Percentiles rank a stretch among this genome's conserved stretches.
Evolutionary conservation across 305 asterid genomes (phyloP).

Genomic region (Solanum hybrid): DNA sequence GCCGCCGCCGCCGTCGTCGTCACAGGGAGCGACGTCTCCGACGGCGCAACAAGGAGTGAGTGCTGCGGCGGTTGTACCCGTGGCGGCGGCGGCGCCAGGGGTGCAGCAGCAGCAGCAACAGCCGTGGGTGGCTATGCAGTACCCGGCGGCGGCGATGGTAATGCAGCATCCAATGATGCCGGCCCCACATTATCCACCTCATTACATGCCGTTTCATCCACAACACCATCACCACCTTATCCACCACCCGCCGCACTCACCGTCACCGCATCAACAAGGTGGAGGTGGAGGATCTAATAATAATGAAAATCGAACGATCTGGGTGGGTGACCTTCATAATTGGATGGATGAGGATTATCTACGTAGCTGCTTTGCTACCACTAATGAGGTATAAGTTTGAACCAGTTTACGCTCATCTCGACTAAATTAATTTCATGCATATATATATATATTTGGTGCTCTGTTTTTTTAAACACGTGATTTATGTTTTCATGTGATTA

Average conservation of each 20-base stretch:
- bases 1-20: neutral
- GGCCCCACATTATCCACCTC: conserved; percentile 52
- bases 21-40: neutral
- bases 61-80: conserved; percentile 12
- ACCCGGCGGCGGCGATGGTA: conserved; percentile 73
- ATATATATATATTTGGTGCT: neutral
- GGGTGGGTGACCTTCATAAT: conserved; percentile 86
- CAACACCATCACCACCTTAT: conserved; percentile 23
- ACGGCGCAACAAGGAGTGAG: neutral
- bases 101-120: conserved; percentile 26
- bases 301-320: conserved; percentile 81
- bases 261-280: conserved; percentile 9
- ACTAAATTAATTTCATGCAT: neutral
- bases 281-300: conserved; percentile 40
- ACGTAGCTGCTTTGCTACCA: conserved; percentile 75
- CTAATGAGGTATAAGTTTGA: conserved; percentile 45
- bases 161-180: conserved; percentile 86
- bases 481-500: neutral
- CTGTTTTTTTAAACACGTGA: neutral
- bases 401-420: neutral
- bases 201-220: conserved; percentile 60
- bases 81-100: conserved; percentile 15
- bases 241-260: conserved; percentile 25
- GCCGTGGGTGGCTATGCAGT: conserved; percentile 84
- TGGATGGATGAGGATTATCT: conserved; percentile 99